These are phyloP conservation scores for Candida orba DNA, from an alignment of 805 yeast species.

Conservation along the genomic window DNA sequence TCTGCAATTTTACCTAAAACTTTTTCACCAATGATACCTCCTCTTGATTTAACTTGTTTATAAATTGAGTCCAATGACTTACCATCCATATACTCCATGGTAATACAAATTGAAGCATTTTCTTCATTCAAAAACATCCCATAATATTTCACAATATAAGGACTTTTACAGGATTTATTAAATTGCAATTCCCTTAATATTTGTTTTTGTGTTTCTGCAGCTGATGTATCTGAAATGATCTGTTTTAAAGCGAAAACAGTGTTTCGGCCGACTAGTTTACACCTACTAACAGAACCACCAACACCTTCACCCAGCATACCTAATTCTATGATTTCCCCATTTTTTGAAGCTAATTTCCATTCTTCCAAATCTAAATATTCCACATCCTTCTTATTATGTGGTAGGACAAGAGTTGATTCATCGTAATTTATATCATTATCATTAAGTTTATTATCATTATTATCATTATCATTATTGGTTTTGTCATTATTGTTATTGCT, in stretches of 20 bases:
- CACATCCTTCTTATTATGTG: constrained; percentile 26
- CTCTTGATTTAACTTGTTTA: constrained; percentile 60
- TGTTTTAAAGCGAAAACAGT: constrained; percentile 76
- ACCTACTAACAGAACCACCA: constrained; percentile 85
- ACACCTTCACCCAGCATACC: constrained; percentile 87
- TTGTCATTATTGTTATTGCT: background rate
- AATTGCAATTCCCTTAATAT: constrained; percentile 86
- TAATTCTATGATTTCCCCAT: constrained; percentile 57
- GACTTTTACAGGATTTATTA: constrained; percentile 74
- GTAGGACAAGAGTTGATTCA: constrained; percentile 6
- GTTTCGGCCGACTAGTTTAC: constrained; percentile 50
- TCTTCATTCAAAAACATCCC: constrained; percentile 82
- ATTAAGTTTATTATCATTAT: background rate
- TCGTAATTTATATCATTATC: constrained; percentile 1
- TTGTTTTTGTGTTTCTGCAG: constrained; percentile 75
- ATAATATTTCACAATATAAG: constrained; percentile 83
- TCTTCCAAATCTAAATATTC: constrained; percentile 61
- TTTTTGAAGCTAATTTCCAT: constrained; percentile 60
- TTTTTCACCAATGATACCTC: constrained; percentile 87
- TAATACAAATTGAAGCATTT: constrained; percentile 77
- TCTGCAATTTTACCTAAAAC: constrained; percentile 89
- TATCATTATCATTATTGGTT: background rate
- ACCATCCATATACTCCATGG: constrained; percentile 98
- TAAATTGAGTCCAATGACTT: constrained; percentile 87
- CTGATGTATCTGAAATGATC: constrained; percentile 47